Base-by-base conservation (phyloP, 805 yeast genomes). In the Metschnikowia borealis region DNA sequence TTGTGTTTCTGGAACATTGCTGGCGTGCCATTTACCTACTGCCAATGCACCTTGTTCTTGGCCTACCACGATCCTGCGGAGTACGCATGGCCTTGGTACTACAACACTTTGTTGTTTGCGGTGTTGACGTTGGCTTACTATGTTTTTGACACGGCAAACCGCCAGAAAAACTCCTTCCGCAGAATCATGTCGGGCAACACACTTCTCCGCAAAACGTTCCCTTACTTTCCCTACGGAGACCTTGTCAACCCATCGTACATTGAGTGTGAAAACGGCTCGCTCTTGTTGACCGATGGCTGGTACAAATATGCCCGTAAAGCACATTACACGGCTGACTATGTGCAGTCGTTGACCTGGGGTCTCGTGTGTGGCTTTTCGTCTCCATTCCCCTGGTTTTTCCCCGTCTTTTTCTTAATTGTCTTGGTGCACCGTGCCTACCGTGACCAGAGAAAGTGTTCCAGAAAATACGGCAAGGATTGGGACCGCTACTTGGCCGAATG, bases 1-100 rank as follows among this genome's bases (percentile, higher is more conserved):
- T 81, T 94, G 58, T 83, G 91, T 61, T 94, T 94, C 78, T 94
- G 99, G 99, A 94, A 94, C 74, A 89, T 94, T 67, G 97, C 97
- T 32, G 99, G 99, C 62, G 99, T 94, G 38, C 99, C 99, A 44
- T 94, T 84, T 82, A 92, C 98, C 39, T 94, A 94, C 75, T 89
- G 97, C 70, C 97, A 90, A 65, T 85, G 95, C 68, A 88, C 96
- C 10, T 76, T 94, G 62, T 94, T 73, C 75, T 72, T 94, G 62
- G 84, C 83, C 58, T 83, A 83, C 73, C 96, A 89, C 69, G 79
- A 88, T 51, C 98, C 98, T 42, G 59, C 72, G 17, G 96, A 88
- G 66, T 94, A 94, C 72, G 68, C 77, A 42, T 83, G 92, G 87
- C 79, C 92, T 6, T 68, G 78, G 38, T 52, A 58, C 7, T 89